Evolutionary conservation across 257 asterid genomes (phyloP), one percentile per base, ranked within the genome.

Genomic region (Knoxia roxburghii): DNA sequence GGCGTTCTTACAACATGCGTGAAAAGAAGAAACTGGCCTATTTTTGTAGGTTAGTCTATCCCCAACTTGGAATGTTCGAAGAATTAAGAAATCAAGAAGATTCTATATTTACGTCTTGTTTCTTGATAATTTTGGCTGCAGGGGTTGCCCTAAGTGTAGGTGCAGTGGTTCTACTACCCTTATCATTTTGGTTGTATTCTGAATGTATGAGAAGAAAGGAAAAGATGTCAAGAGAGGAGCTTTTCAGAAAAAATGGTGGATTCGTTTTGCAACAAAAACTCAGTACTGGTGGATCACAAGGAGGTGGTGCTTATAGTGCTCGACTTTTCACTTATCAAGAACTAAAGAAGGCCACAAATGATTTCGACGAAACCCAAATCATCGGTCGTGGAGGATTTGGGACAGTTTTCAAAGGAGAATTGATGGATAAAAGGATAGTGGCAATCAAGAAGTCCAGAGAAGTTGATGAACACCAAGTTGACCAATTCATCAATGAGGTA

Each of bases 261-360:
- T 11, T 61, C 7, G 11, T 61, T 21, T 13, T 61, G 5, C 51
- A 39, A 7, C 66, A 61, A 39, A 40, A 12, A 61, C 33, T 61
- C n/a, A 29, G 46, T 41, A 50, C 51, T 9, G 11, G 29, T 37
- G 41, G 6, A 37, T 9, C 4, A 61, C 33, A 21, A 61, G 66
- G 51, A 61, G 12, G 52, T 21, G 49, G 43, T 20, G n/a, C 27
- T 5, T 33, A 54, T 11, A 55, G n/a, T n/a, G 2, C 39, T 3
- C 64, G 46, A 4, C 64, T 64, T 30, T 72, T 72, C 71, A 72
- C 67, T 4, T 13, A 7, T 3, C 39, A 64, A 23, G 61, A 64
- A 54, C 60, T 55, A 53, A 2, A 55, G 24, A 64, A 6, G 41
- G 75, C 74, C 56, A 50, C 56, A 2, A 50, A 50, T 18, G 56